These are phyloP conservation scores for Corynascus novoguineensis DNA, from an alignment of 495 filamentous ascomycete species.

Conservation along the genomic window DNA sequence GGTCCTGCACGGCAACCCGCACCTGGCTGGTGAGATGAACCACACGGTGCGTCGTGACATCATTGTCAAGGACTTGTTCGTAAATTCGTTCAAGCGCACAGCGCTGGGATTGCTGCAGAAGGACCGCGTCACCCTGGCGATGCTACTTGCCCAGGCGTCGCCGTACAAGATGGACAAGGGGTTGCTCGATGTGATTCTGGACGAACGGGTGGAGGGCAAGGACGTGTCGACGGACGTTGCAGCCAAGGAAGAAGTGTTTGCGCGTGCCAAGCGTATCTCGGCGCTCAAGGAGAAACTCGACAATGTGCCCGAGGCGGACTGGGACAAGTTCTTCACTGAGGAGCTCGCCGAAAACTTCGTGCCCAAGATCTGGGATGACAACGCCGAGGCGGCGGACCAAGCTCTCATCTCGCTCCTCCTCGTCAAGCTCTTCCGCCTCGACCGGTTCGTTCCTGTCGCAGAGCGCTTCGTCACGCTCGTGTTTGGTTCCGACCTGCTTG, in stretches of 20 bases:
- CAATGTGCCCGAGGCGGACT: conserved; percentile 53
- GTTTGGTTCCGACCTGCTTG: conserved; percentile 79
- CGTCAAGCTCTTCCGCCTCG: conserved; percentile 90
- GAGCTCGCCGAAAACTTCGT: conserved; percentile 84
- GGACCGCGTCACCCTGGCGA: conserved; percentile 89
- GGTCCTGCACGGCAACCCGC: conserved; percentile 77
- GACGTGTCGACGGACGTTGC: conserved; percentile 67
- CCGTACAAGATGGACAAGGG: conserved; percentile 89
- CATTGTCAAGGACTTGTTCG: conserved; percentile 83
- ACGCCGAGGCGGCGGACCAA: conserved; percentile 59
- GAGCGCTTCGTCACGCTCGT: conserved; percentile 85
- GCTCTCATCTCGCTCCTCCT: conserved; percentile 80
- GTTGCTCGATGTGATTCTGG: conserved; percentile 80
- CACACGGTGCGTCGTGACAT: conserved; percentile 73
- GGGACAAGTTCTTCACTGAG: conserved; percentile 76
- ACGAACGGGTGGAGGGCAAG: conserved; percentile 64
- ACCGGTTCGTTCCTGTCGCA: conserved; percentile 86
- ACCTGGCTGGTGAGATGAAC: conserved; percentile 64
- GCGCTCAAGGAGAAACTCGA: conserved; percentile 70
- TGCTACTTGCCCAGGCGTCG: conserved; percentile 89
- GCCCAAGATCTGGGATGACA: conserved; percentile 69
- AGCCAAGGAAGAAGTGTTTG: conserved; percentile 64
- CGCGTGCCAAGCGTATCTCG: conserved; percentile 58
- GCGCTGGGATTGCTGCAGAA: conserved; percentile 90
- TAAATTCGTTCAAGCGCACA: conserved; percentile 86